Base-by-base conservation (phyloP, 371 early-diverging fungal genomes). In the Mucor ambiguus region DNA sequence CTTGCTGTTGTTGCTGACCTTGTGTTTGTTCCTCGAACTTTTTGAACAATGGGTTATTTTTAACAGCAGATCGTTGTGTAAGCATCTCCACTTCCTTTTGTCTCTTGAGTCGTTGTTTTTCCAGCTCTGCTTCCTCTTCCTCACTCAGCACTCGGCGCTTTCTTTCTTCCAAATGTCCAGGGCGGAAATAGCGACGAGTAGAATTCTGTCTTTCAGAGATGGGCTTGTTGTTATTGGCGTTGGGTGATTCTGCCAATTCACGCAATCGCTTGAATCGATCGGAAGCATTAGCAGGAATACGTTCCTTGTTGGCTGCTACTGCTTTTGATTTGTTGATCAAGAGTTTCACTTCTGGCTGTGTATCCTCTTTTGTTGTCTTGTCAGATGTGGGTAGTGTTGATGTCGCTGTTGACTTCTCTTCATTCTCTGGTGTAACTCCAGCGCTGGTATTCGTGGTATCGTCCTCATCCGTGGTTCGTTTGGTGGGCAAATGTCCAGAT, bases 21-120 rank as follows among this genome's bases (percentile, higher is more conserved):
- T 49, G 32, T 1, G 32, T 56, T 57, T 71, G 69, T 26, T 67
- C 69, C 41, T 73, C 74, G 20, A 76, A 69, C 20, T 76, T 72
- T 55, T 66, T 79, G 63, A 73, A 63, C 22, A 71, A 58, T 5
- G 74, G 76, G 22, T 76, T 79, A 49, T 73, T 76, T 48, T 72
- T 77, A 30, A 77, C 77, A 48, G 74, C 74, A 7, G 77, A 77
- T 7, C 72, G 67, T 48, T 77, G 69, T 12, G 72, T 68, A n/a
- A 77, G 44, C 20, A 61, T 20, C 0, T 63, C 74, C 4, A 77
- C 69, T 38, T 77, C 77, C 16, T 67, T 66, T 55, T 74, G 74
- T 24, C 77, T 67, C 20, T 43, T 61, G 5, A 56, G 46, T 33
- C 58, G 52, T 38, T 68, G 58, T 26, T 73, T 73, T 41, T 73